Base-by-base conservation (phyloP, 2,329 filamentous ascomycete genomes). In the Clonostachys chloroleuca region DNA sequence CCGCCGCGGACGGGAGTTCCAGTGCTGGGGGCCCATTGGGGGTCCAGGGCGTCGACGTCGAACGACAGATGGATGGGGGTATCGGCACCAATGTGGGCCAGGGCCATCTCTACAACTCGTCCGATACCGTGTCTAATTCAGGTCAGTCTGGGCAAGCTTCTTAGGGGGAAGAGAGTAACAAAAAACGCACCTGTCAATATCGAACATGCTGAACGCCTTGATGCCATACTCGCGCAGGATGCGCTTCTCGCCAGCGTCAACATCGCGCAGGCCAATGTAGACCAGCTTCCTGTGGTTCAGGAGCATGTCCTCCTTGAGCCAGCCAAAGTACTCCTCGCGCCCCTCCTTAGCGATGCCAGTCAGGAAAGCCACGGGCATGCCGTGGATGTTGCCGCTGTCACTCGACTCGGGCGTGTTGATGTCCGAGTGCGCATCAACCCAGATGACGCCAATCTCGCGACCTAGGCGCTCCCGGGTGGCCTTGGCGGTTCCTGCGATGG, bases 161-260 rank as follows among this genome's bases (percentile, higher is more conserved):
- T n/a, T 18, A 18, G 35, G 2, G 13, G 13, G 6, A 30, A n/a
- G 24, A 13, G 20, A 34, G 30, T 14, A 9, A n/a, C n/a, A 18
- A 24, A 45, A 12, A 43, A 63, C 78, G 59, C 73, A 90, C 87
- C 82, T 80, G 69, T 99, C 94, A 66, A 99, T 87, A 64, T 99
- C 94, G 64, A 96, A 94, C 94, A 99, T 99, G 72, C 87, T 92
- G 62, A 97, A 99, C 5, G 92, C 92, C 75, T 89, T 92, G 74
- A 99, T 94, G 40, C 87, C 86, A 61, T 97, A 76, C 55, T 97
- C 89, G 49, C 86, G 80, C 53, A 99, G 73, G 51, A 96, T 89
- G 72, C 84, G 81, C 85, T 96, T 97, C 83, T 99, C 94, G 40
- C 84, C 89, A n/a, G 80, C 69, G 64, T 99, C 94, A 33, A 97